Conservation (phyloP, 1,284 basidiomycete genomes). For the Stygiomarasmius scandens region DNA sequence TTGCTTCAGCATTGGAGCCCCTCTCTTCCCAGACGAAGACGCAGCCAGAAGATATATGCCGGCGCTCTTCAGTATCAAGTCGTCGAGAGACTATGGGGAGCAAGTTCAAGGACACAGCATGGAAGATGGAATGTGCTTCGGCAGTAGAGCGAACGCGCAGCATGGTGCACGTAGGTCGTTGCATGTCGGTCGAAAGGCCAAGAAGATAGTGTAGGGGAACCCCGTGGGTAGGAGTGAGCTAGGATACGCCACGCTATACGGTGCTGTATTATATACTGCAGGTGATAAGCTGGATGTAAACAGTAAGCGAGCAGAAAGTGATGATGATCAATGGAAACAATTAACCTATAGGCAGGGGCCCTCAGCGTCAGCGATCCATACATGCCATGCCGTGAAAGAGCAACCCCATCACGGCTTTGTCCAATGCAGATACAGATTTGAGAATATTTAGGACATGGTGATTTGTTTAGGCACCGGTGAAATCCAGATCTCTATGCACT, state of each 20-base stretch:
- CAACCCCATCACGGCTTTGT: slow-evolving; percentile 9
- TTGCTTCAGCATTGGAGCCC: slow-evolving; percentile 66
- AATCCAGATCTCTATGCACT: not conserved
- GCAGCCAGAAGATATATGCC: slow-evolving; percentile 66
- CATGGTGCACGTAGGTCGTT: slow-evolving; percentile 43
- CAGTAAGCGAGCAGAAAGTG: slow-evolving; percentile 7
- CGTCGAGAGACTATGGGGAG: slow-evolving; percentile 74
- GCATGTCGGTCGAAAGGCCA: slow-evolving; percentile 30
- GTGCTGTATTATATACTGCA: slow-evolving; percentile 17
- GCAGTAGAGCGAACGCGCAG: slow-evolving; percentile 52
- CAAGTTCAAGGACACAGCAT: slow-evolving; percentile 62
- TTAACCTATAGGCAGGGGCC: slow-evolving; percentile 15
- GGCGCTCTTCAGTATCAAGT: slow-evolving; percentile 72
- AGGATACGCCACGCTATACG: slow-evolving; percentile 10
- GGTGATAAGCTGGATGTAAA: slow-evolving; percentile 10
- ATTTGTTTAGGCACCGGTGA: slow-evolving; percentile 10
- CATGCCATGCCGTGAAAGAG: slow-evolving; percentile 15
- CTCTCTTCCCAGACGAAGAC: slow-evolving; percentile 85
- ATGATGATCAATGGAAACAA: slow-evolving; percentile 15
- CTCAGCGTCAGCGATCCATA: not conserved
- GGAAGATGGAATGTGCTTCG: slow-evolving; percentile 78
- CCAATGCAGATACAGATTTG: not conserved
- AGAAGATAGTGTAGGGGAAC: slow-evolving; percentile 9
- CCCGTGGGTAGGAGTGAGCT: not conserved
- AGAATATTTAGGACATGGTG: slow-evolving; percentile 8